Evolutionary conservation across 129 eudicot genomes (phyloP).

Genomic region (Helianthus annuus): DNA sequence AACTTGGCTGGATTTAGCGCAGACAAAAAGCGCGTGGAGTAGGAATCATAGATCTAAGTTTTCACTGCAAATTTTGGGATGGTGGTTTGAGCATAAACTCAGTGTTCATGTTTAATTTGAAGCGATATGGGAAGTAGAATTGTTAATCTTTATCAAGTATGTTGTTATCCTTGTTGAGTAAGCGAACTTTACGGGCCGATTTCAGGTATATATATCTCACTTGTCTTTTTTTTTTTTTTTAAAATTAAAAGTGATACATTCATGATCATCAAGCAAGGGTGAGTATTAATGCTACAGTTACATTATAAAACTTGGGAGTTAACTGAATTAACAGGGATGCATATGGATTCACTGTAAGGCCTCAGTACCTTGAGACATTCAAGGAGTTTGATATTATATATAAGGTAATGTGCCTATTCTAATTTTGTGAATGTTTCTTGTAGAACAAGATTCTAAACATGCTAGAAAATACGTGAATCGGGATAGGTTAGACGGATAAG

Average conservation of each 20-base stretch:
- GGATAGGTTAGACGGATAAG: not conserved
- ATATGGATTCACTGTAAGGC: constrained; percentile 95
- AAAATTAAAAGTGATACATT: no score
- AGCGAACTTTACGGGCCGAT: constrained; percentile 76
- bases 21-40: constrained; percentile 16
- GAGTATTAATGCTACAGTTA: no score
- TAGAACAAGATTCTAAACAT: not conserved
- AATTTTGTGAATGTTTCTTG: constrained; percentile 12
- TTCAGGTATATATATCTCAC: constrained; percentile 61
- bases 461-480: not conserved
- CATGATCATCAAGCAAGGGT: no score
- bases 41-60: constrained; percentile 34
- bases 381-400: constrained; percentile 73
- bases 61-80: constrained; percentile 16
- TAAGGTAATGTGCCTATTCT: constrained; percentile 45
- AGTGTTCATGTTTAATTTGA: constrained; percentile 17
- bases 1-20: constrained; percentile 8
- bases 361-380: constrained; percentile 79
- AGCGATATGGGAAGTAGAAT: constrained; percentile 37
- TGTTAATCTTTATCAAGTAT: constrained; percentile 45
- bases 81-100: constrained; percentile 26
- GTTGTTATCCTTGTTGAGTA: constrained; percentile 94
- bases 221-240: not conserved
- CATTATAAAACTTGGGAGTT: constrained; percentile 2
- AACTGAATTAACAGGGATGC: constrained; percentile 68